phyloP scores from a whole-genome alignment of 2,329 filamentous ascomycete genomes.

The Bimuria novae-zelandiae region DNA sequence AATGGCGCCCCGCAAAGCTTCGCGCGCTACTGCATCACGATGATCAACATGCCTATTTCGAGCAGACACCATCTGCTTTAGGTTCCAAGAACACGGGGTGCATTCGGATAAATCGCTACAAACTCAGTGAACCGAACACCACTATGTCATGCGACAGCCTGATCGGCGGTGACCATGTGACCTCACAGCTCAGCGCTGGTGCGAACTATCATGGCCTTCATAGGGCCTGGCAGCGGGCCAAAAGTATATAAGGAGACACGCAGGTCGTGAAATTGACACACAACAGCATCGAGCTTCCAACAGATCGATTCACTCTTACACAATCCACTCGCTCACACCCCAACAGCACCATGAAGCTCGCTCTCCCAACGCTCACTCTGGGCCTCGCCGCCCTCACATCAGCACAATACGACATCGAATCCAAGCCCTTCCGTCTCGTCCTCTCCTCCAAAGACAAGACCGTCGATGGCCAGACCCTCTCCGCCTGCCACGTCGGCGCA shows the following conservation, averaged over 20 bases:
- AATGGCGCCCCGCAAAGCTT: slow-evolving; percentile 12
- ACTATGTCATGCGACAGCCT: slow-evolving; percentile 10
- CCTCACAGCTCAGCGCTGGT: slow-evolving; percentile 6
- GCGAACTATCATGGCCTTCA: background rate
- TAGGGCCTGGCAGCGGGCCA: background rate
- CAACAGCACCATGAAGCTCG: slow-evolving; percentile 26
- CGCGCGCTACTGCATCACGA: slow-evolving; percentile 16
- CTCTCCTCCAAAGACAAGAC: slow-evolving; percentile 45
- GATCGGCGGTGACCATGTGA: slow-evolving; percentile 20
- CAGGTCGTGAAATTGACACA: background rate
- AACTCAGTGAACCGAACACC: background rate
- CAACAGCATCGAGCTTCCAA: background rate
- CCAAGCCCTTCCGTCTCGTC: slow-evolving; percentile 51
- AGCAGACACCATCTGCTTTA: background rate
- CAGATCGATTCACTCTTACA: background rate
- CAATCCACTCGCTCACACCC: slow-evolving; percentile 5
- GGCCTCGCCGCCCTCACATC: slow-evolving; percentile 28
- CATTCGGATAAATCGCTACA: slow-evolving; percentile 3
- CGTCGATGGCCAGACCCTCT: slow-evolving; percentile 46
- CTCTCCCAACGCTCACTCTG: slow-evolving; percentile 20
- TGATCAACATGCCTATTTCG: slow-evolving; percentile 1
- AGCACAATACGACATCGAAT: slow-evolving; percentile 46
- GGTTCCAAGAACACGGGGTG: slow-evolving; percentile 12
- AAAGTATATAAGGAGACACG: slow-evolving; percentile 1
- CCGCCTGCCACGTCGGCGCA: slow-evolving; percentile 54